These are phyloP conservation scores for Thamnidium elegans DNA, from an alignment of 192 early-diverging fungal species.

Conservation along the genomic window DNA sequence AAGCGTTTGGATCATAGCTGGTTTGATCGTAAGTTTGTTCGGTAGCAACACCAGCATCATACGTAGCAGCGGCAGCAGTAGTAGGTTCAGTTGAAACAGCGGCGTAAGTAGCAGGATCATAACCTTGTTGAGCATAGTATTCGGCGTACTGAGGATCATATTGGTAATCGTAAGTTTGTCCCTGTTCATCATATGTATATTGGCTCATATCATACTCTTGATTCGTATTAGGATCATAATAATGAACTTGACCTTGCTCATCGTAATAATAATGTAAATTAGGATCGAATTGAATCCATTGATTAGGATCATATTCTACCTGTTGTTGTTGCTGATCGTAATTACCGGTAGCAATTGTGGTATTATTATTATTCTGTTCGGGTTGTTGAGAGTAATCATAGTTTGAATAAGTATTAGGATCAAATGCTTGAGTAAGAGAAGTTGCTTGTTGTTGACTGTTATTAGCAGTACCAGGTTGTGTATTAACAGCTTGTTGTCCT, in stretches of 20 bases:
- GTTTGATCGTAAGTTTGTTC: neutral
- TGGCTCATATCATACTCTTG: slow-evolving; percentile 31
- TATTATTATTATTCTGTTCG: neutral
- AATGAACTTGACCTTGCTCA: slow-evolving; percentile 32
- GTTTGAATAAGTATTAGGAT: neutral
- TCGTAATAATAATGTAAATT: slow-evolving; percentile 39
- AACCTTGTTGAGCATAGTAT: slow-evolving; percentile 5
- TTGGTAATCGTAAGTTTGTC: slow-evolving; percentile 3
- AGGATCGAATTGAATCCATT: slow-evolving; percentile 31
- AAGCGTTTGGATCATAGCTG: slow-evolving; percentile 4
- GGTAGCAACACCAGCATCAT: neutral
- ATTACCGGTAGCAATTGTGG: neutral
- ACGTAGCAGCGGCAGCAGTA: neutral
- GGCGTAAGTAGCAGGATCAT: slow-evolving; percentile 6
- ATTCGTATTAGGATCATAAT: slow-evolving; percentile 36
- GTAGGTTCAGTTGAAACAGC: neutral
- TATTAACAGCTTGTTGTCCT: neutral
- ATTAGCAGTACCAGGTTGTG: neutral
- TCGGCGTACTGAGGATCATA: slow-evolving; percentile 12
- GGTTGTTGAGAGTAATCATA: slow-evolving; percentile 3
- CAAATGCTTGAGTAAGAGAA: slow-evolving; percentile 5
- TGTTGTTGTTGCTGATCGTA: slow-evolving; percentile 11
- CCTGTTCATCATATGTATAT: slow-evolving; percentile 13
- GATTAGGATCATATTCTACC: slow-evolving; percentile 12
- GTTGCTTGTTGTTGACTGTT: slow-evolving; percentile 6